A percentile compares a stretch with the other conserved stretches of the same genome.
Conservation (phyloP, 148 eudicot species). For the Heliosperma pusillum region DNA sequence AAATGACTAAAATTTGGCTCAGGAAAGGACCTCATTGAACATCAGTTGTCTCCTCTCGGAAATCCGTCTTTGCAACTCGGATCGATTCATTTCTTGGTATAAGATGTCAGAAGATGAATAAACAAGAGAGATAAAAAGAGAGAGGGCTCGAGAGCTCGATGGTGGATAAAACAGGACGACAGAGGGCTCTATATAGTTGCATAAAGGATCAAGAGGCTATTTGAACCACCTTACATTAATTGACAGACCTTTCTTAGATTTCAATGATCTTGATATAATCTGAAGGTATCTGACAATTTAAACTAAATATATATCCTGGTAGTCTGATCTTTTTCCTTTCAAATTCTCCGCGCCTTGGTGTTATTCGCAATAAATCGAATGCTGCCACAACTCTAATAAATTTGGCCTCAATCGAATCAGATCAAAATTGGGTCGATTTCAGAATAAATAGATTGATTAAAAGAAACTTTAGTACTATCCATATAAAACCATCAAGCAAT, state of each 20-base stretch:
- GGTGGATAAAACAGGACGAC: neutral
- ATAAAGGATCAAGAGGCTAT: neutral
- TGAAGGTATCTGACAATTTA: neutral
- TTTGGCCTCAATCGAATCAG: neutral
- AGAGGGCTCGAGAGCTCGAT: neutral
- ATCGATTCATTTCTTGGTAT: conserved; percentile 1
- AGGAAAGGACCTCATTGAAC: conserved; percentile 13
- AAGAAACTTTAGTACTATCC: neutral
- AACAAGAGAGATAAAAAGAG: neutral
- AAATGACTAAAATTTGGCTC: neutral
- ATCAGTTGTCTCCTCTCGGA: conserved; percentile 1
- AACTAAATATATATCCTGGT: neutral
- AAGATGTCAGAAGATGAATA: neutral
- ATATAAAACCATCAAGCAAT: neutral
- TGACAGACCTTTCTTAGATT: neutral
- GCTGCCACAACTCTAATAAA: neutral
- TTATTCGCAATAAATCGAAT: conserved; percentile 3
- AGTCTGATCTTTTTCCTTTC: neutral
- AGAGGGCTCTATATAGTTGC: neutral
- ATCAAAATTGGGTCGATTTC: conserved; percentile 1
- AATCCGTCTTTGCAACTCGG: conserved; percentile 8
- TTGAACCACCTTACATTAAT: neutral
- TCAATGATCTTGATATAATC: neutral
- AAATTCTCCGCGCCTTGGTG: neutral
- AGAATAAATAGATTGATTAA: neutral